Base-by-base conservation (phyloP, 768 basidiomycete species). In the Russula foetens region DNA sequence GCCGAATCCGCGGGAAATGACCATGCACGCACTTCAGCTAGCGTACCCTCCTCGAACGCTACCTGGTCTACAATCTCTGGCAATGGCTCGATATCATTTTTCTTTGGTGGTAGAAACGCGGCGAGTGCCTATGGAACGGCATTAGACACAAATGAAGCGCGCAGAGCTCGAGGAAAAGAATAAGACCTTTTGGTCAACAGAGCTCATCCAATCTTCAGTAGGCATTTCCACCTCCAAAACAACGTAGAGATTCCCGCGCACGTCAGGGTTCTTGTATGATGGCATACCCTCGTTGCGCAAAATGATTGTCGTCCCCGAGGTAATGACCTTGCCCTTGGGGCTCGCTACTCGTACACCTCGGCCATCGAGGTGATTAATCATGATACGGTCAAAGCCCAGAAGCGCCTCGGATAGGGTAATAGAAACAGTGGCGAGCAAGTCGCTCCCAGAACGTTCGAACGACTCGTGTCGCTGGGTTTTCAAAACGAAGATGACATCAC, bases 381-480 rank as follows among this genome's bases (percentile, higher is more conserved):
- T 74, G 63, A 98, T 86, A 28, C 96, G 84, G 49, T 86, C 90
- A 75, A 99, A 95, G n/a, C 96, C 96, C 55, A 97, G 81, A 11
- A 98, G 81, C 3, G 94, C 91, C 73, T 99, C 96, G 11, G 94
- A 95, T 29, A 98, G 78, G 0, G 92, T 95, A 58, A 99, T 86
- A 48, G 85, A 84, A 58, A 93, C 83, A 33, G 81, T 84, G 2
- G 90, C 84, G 41, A 90, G 76, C 33, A 99, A 80, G 69, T 95
- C 88, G 60, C 84, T 83, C 54, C 88, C 88, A 12, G 86, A 85
- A 39, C 92, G 85, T 67, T 90, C 87, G 69, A 99, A 95, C 1
- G 87, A 84, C 6, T 83, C 76, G 65, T 99, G 95, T 0, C 81
- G 80, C 35, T 73, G 68, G 4, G 80, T 75, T 65, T 85, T 81